A percentile compares a stretch with the other conserved stretches of the same genome.
phyloP scores from a whole-genome alignment of 352 stramenopile species.

The Pythium aphanidermatum region DNA sequence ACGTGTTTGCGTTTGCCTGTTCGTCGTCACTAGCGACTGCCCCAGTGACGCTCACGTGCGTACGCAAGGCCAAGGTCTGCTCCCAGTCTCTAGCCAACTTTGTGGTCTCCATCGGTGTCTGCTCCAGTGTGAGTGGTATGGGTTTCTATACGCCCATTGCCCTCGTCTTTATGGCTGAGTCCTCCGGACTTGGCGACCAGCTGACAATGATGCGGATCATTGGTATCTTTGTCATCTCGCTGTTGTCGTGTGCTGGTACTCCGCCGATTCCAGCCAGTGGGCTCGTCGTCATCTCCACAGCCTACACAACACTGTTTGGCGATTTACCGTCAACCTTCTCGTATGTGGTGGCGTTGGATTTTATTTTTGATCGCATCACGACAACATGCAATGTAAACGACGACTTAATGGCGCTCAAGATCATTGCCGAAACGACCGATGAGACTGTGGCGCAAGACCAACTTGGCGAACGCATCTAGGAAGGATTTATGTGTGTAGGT shows the following conservation, averaged over 20 bases:
- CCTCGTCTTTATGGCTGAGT: constrained; percentile 48
- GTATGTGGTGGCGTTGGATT: constrained; percentile 56
- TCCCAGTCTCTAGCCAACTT: constrained; percentile 66
- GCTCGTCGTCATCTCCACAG: constrained; percentile 49
- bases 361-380: constrained; percentile 57
- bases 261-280: constrained; percentile 45
- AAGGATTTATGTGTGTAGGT: no score
- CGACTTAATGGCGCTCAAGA: constrained; percentile 71
- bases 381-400: constrained; percentile 76
- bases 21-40: constrained; percentile 56
- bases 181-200: constrained; percentile 34
- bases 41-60: constrained; percentile 44
- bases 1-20: constrained; percentile 49
- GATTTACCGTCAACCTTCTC: constrained; percentile 49
- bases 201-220: constrained; percentile 38
- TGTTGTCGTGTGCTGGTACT: constrained; percentile 45
- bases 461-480: constrained; percentile 32
- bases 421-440: constrained; percentile 67
- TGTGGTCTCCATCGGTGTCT: no score
- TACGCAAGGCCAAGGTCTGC: constrained; percentile 48
- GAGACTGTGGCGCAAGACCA: constrained; percentile 56
- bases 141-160: constrained; percentile 51
- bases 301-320: constrained; percentile 61
- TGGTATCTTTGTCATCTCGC: constrained; percentile 45
- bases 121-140: constrained; percentile 41